Evolutionary conservation across 2,329 filamentous ascomycete species (phyloP).

Genomic region (Aspergillus uvarum): DNA sequence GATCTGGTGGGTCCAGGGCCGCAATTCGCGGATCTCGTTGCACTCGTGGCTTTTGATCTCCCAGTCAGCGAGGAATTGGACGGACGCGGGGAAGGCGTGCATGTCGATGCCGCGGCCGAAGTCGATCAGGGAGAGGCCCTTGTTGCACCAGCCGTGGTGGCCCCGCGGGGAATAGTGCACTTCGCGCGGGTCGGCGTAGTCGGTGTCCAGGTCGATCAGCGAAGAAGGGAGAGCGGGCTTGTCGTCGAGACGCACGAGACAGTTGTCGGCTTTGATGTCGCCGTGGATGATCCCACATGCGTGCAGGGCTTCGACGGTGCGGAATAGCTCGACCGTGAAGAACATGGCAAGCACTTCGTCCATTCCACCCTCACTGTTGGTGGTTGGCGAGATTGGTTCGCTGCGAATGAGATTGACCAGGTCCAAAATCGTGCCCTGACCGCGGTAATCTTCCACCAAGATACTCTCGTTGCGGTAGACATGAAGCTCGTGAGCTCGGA

Average conservation of each 20-base stretch:
- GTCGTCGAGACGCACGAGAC: constrained; percentile 77
- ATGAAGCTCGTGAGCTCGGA: constrained; percentile 85
- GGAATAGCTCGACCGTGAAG: constrained; percentile 85
- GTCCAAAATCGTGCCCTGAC: constrained; percentile 91
- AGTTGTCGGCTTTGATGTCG: constrained; percentile 94
- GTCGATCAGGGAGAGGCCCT: constrained; percentile 86
- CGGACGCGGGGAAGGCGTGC: constrained; percentile 72
- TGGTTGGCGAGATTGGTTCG: constrained; percentile 55
- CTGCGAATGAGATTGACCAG: constrained; percentile 82
- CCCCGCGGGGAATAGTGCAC: constrained; percentile 71
- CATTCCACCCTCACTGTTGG: constrained; percentile 63
- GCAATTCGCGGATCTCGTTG: constrained; percentile 88
- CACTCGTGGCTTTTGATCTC: constrained; percentile 84
- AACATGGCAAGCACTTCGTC: constrained; percentile 94
- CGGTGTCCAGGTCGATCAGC: constrained; percentile 30
- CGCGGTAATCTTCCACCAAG: constrained; percentile 80
- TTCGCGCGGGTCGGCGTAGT: constrained; percentile 29
- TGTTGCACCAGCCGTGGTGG: constrained; percentile 71
- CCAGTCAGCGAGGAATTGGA: constrained; percentile 95
- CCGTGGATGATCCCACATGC: constrained; percentile 78
- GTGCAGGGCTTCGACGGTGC: constrained; percentile 86
- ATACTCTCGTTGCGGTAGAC: constrained; percentile 88
- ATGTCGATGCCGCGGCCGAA: constrained; percentile 95
- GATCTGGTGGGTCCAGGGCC: constrained; percentile 96
- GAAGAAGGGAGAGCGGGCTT: constrained; percentile 31